Percentiles rank a stretch among this genome's conserved stretches.
These are phyloP conservation scores for Protea cynaroides DNA, from an alignment of 164 flowering plant species.

Conservation along the genomic window DNA sequence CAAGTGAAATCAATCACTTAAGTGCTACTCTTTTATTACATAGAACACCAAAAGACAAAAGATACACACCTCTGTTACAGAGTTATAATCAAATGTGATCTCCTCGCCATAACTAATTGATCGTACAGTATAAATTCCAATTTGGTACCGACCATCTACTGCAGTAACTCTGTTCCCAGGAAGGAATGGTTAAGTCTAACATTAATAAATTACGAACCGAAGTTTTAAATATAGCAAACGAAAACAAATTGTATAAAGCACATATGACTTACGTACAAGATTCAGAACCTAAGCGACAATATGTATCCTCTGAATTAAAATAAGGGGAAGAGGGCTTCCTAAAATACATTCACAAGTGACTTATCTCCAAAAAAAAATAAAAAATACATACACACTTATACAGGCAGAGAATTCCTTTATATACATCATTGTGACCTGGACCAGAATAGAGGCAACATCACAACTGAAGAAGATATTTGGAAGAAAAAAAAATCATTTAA, in stretches of 20 bases:
- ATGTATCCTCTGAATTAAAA: not conserved
- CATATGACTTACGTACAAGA: not conserved
- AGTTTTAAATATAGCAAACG: too few species aligned
- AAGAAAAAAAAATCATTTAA: too few species aligned
- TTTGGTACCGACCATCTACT: slow-evolving; percentile 96
- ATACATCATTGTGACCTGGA: too few species aligned
- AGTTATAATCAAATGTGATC: slow-evolving; percentile 96
- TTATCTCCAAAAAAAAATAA: not conserved
- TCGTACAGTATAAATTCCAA: slow-evolving; percentile 83
- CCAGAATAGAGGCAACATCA: too few species aligned
- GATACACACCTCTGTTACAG: slow-evolving; percentile 89
- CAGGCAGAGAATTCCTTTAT: too few species aligned
- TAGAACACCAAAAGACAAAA: not conserved
- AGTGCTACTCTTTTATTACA: not conserved
- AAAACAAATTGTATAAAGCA: too few species aligned
- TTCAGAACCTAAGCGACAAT: not conserved
- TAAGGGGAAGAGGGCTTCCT: too few species aligned
- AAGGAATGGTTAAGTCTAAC: slow-evolving; percentile 3
- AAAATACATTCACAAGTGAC: not conserved
- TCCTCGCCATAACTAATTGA: slow-evolving; percentile 86
- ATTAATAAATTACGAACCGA: not conserved
- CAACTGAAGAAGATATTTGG: too few species aligned
- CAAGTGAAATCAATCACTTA: slow-evolving; percentile 1
- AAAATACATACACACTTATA: not conserved
- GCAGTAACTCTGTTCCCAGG: slow-evolving; percentile 80